Percentiles rank a stretch among this genome's conserved stretches.
Evolutionary conservation across 306 rosid genomes (phyloP).

Genomic region (Chamaecrista fasciculata): DNA sequence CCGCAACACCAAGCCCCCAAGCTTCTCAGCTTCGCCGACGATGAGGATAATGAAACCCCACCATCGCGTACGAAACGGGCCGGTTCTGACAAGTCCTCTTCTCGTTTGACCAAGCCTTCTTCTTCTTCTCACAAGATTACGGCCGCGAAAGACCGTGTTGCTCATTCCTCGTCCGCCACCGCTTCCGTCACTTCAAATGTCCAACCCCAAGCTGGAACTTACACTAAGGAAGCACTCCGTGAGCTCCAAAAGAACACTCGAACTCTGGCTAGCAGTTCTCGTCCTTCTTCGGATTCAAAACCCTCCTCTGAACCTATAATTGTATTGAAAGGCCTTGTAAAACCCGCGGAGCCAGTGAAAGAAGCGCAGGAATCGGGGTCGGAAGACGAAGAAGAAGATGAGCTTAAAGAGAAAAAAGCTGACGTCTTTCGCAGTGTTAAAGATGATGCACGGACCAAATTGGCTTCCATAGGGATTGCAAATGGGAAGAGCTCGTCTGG

Average conservation of each 20-base stretch:
- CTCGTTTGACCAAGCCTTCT: conserved; percentile 45
- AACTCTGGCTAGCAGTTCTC: conserved; percentile 64
- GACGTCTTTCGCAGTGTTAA: conserved; percentile 29
- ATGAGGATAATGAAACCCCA: conserved; percentile 52
- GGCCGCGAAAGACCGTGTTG: conserved; percentile 57
- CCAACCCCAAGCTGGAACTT: conserved; percentile 87
- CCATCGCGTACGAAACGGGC: conserved; percentile 47
- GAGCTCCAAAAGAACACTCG: conserved; percentile 95
- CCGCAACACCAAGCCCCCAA: conserved; percentile 51
- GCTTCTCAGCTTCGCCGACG: conserved; percentile 88
- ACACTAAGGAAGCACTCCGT: conserved; percentile 84
- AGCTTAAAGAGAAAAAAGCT: neutral
- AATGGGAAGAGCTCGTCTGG: conserved; percentile 47
- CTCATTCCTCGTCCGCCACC: conserved; percentile 42
- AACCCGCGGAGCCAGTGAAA: conserved; percentile 43
- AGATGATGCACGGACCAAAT: conserved; percentile 44
- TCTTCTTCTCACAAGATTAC: conserved; percentile 74
- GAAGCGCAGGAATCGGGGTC: conserved; percentile 41
- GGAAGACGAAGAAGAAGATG: conserved; percentile 34
- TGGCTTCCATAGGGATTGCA: conserved; percentile 58
- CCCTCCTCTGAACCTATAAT: conserved; percentile 70
- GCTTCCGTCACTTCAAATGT: conserved; percentile 62
- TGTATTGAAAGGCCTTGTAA: conserved; percentile 67
- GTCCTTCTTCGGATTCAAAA: conserved; percentile 52
- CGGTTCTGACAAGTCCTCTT: conserved; percentile 42